These are phyloP conservation scores for Lasiodiplodia hormozganensis DNA, from an alignment of 2,329 filamentous ascomycete genomes.

Conservation along the genomic window DNA sequence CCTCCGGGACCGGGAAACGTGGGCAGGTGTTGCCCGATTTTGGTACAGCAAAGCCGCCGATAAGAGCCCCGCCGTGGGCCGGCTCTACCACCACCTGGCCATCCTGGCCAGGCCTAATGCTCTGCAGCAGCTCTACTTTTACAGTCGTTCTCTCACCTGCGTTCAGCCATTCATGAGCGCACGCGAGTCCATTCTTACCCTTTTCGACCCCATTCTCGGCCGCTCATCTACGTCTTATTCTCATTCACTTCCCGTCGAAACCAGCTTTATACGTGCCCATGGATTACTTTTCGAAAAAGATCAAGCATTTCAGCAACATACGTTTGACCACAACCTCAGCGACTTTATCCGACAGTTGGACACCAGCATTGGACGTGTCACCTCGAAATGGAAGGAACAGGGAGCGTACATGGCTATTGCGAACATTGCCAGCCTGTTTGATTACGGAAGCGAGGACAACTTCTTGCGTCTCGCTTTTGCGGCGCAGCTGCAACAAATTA, in stretches of 20 bases:
- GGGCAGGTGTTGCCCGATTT: conserved; percentile 78
- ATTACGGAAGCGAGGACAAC: conserved; percentile 59
- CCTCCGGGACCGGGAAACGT: conserved; percentile 75
- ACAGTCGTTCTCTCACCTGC: conserved; percentile 73
- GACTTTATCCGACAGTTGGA: conserved; percentile 64
- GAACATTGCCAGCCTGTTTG: conserved; percentile 60
- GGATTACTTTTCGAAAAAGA: conserved; percentile 67
- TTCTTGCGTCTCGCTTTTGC: conserved; percentile 37
- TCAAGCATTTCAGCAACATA: conserved; percentile 29
- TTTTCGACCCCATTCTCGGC: conserved; percentile 64
- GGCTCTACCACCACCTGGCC: conserved; percentile 87
- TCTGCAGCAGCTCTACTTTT: conserved; percentile 75
- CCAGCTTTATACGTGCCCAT: conserved; percentile 68
- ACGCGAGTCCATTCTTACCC: conserved; percentile 71
- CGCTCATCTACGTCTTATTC: conserved; percentile 40
- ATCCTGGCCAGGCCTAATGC: conserved; percentile 75
- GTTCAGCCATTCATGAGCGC: conserved; percentile 71
- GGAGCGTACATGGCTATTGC: conserved; percentile 66
- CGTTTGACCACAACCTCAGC: conserved; percentile 53
- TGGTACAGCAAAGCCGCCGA: conserved; percentile 90
- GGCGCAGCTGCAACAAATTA: conserved; percentile 31
- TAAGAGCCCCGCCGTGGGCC: conserved; percentile 74
- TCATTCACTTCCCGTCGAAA: conserved; percentile 58
- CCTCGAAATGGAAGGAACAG: conserved; percentile 62
- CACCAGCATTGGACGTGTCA: conserved; percentile 60